Base-by-base conservation (phyloP, 164 flowering plant species). In the Macadamia tetraphylla region DNA sequence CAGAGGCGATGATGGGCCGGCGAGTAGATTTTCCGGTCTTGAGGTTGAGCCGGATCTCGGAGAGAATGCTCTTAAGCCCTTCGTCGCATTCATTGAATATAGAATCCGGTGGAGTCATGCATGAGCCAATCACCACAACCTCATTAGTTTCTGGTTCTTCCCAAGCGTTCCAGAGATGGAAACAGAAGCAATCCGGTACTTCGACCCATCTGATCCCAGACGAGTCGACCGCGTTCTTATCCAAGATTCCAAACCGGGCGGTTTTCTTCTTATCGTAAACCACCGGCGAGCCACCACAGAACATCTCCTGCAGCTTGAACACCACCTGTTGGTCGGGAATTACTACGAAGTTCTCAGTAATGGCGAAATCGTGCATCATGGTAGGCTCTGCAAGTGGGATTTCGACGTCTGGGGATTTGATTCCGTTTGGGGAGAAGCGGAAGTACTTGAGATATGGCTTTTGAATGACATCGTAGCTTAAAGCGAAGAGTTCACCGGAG, bases 121-220 rank as follows among this genome's bases (percentile, higher is more conserved):
- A 90, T 11, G 97, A 93, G 0, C 97, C 96, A 32, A 93, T 85
- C 46, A 93, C 95, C 0, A 93, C 92, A 0, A 90, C 77, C 70
- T 90, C 97, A 62, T 88, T 85, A 29, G 83, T 70, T 46, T 86
- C 91, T 5, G 87, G 83, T 73, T 88, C 95, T 64, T 93, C 97
- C 98, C 98, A 93, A 0, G 98, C 93, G 58, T 93, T 93, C 98
- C 97, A 93, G 11, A 93, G 81, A 63, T 92, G 98, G 71, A 92
- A 90, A 75, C 98, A 90, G 84, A 92, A 92, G 67, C 88, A 84
- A 48, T 86, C 91, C 0, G 90, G 89, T 0, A 71, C 81, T 0
- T 90, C 92, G 0, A 93, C 73, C 98, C 97, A 93, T n/a, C 43
- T 60, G 12, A 89, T 84, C 0, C 68, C 81, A 0, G 70, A 58